These are phyloP conservation scores for Tricholoma bakamatsutake DNA, from an alignment of 768 basidiomycete genomes.

Conservation along the genomic window DNA sequence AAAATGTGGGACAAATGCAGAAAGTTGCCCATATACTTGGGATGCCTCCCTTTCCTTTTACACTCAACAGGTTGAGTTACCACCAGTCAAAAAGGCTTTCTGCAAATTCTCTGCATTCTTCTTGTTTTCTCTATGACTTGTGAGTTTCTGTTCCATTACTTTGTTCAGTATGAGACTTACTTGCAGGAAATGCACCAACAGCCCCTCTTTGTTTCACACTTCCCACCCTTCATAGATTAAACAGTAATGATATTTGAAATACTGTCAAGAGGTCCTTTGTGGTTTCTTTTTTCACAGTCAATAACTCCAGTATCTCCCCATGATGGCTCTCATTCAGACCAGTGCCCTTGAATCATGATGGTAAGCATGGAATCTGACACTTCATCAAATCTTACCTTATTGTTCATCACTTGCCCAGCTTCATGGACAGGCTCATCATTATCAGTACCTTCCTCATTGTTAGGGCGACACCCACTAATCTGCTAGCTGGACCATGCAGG, in stretches of 20 bases:
- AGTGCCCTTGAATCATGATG: not conserved
- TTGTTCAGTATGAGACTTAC: not conserved
- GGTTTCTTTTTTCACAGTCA: not conserved
- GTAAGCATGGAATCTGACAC: not conserved
- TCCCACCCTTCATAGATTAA: not conserved
- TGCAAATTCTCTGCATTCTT: not conserved
- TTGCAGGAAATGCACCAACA: not conserved
- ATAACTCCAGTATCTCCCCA: not conserved
- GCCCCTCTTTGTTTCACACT: not conserved
- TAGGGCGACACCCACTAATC: too few species aligned
- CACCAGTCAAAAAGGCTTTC: too few species aligned
- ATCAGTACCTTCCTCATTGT: not conserved
- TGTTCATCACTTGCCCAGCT: not conserved
- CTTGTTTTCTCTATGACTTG: not conserved
- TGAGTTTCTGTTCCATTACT: not conserved
- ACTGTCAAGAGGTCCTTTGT: too few species aligned
- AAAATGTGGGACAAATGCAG: too few species aligned
- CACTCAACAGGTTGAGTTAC: not conserved
- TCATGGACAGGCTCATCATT: not conserved
- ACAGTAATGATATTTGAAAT: not conserved
- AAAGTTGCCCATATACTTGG: too few species aligned
- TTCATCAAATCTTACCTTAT: not conserved
- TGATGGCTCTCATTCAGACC: not conserved
- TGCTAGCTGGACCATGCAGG: too few species aligned
- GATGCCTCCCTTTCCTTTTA: too few species aligned